phyloP scores from a whole-genome alignment of 2,329 filamentous ascomycete species.

The Penicillium sp. region DNA sequence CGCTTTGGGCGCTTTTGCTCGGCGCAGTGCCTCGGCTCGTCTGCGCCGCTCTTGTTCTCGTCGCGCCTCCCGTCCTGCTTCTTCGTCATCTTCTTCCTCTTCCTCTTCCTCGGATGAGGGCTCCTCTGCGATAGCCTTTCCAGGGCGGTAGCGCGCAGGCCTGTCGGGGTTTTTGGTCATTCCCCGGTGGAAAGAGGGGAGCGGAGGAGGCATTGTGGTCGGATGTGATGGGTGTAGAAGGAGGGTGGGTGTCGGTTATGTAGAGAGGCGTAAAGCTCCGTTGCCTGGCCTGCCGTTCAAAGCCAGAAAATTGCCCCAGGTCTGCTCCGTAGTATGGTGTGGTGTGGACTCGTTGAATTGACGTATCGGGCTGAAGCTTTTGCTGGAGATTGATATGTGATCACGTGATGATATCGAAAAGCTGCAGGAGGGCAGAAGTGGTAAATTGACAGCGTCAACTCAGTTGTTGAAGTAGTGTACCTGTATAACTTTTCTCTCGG shows the following conservation, averaged over 20 bases:
- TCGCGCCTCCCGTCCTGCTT: slow-evolving; percentile 62
- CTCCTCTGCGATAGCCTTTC: slow-evolving; percentile 63
- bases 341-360: neutral
- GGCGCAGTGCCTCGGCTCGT: slow-evolving; percentile 37
- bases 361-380: slow-evolving; percentile 8
- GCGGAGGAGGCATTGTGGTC: slow-evolving; percentile 43
- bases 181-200: slow-evolving; percentile 51
- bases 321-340: neutral
- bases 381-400: neutral
- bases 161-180: slow-evolving; percentile 90
- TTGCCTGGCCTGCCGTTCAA: neutral
- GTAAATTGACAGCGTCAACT: neutral
- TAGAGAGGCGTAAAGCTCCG: neutral
- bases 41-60: slow-evolving; percentile 51
- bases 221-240: neutral
- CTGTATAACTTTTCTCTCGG: neutral
- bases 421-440: neutral
- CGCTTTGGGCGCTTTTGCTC: slow-evolving; percentile 44
- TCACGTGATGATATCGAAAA: slow-evolving; percentile 4
- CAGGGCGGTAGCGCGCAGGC: slow-evolving; percentile 77
- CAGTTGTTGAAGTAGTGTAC: neutral
- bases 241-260: neutral
- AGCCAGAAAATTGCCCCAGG: neutral
- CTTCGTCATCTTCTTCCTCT: slow-evolving; percentile 53
- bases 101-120: slow-evolving; percentile 52